Evolutionary conservation across 441 rosid species (phyloP).

Genomic region (Viola pubescens): DNA sequence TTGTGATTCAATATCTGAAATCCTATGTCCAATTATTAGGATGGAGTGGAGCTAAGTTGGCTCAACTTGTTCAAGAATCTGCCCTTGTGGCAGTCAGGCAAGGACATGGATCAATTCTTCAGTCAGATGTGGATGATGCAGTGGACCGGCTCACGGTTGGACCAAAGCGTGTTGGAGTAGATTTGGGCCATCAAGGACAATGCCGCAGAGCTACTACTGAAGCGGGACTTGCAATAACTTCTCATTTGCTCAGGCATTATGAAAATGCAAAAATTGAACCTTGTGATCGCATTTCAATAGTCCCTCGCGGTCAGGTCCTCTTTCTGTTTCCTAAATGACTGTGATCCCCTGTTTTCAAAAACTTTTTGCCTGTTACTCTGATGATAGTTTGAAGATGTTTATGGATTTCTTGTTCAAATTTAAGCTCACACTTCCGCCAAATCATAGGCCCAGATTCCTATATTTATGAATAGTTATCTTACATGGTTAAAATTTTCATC

Average conservation of each 20-base stretch:
- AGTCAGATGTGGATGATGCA: slow-evolving; percentile 84
- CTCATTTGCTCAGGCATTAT: slow-evolving; percentile 68
- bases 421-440: too few relatives aligned
- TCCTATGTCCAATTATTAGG: slow-evolving; percentile 35
- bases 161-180: slow-evolving; percentile 69
- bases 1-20: slow-evolving; percentile 10
- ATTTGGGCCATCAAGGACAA: slow-evolving; percentile 77
- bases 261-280: slow-evolving; percentile 73
- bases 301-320: slow-evolving; percentile 86
- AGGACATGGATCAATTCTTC: slow-evolving; percentile 60
- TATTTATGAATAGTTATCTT: too few relatives aligned
- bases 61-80: slow-evolving; percentile 90
- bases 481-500: not conserved
- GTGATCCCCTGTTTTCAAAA: not conserved
- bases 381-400: too few relatives aligned
- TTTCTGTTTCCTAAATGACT: slow-evolving; percentile 22
- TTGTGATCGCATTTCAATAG: slow-evolving; percentile 79
- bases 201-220: slow-evolving; percentile 89
- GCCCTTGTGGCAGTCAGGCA: slow-evolving; percentile 94
- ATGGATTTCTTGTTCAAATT: too few relatives aligned
- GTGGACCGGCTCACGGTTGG: slow-evolving; percentile 93
- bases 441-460: too few relatives aligned
- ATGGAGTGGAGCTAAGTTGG: slow-evolving; percentile 90
- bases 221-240: slow-evolving; percentile 78
- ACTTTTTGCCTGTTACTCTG: too few relatives aligned